Evolutionary conservation across 2,329 filamentous ascomycete genomes (phyloP), one percentile per base, ranked within the genome.

Genomic region (Aureobasidium sp.): DNA sequence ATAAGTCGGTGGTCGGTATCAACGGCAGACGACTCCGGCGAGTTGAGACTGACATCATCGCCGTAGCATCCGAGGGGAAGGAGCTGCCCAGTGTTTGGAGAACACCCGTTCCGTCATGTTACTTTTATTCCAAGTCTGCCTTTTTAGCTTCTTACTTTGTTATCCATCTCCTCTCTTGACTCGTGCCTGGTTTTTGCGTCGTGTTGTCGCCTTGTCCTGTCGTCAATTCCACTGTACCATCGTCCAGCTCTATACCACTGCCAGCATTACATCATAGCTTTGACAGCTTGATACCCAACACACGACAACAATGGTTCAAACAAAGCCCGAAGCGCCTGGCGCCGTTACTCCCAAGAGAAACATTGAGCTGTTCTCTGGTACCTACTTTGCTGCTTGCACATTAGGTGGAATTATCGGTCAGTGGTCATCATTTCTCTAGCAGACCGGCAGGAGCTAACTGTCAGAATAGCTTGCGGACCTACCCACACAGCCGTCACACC

Each of bases 401-500:
- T 78, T 93, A 67, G 91, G 91, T 63, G 91, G 91, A 54, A 72
- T 96, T 63, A 73, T 96, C 68, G 90, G 89, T 65, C 91, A 52
- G 65, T 61, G n/a, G n/a, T 36, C 5, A 8, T 15, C 3, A 11
- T 16, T 21, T 21, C n/a, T 27, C 13, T 11, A 41, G 34, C 36
- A 27, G 34, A 54, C 21, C 10, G 2, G 34, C 50, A 54, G 25
- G 2, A 21, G 25, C 58, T 50, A n/a, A 42, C 27, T 15, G 5
- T 11, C 32, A 34, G 15, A 37, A 10, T 48, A 68, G 69, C 69
- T 58, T 70, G 89, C 84, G 91, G 91, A 61, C 76, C 93, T 37
- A 96, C 91, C 0, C 91, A 96, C 73, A 88, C 90, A 16, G 84
- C 87, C 30, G 89, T 96, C 57, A 96, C 91, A 3, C 91, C 91